phyloP scores from a whole-genome alignment of 805 yeast genomes.

The Lachancea meyersii region DNA sequence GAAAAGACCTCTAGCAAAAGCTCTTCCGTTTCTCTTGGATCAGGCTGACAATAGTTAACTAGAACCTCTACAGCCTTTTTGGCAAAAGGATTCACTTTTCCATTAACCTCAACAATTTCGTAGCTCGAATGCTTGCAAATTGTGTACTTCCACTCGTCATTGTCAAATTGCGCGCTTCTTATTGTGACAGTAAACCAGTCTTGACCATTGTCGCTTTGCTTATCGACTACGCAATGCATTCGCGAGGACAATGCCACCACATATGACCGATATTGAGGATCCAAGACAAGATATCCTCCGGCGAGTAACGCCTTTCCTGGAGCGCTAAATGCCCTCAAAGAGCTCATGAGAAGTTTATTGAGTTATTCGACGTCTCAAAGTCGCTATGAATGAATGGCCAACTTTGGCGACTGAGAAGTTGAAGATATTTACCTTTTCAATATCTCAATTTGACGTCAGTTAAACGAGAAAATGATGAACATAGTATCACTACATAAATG shows the following conservation, averaged over 20 bases:
- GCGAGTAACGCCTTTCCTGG: slow-evolving; percentile 94
- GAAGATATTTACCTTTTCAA: too few species aligned
- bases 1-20: slow-evolving; percentile 61
- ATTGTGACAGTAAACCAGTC: slow-evolving; percentile 37
- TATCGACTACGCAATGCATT: slow-evolving; percentile 65
- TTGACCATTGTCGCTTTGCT: slow-evolving; percentile 6
- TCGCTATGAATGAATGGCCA: too few species aligned
- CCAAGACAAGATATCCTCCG: slow-evolving; percentile 90
- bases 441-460: not conserved
- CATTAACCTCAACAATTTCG: slow-evolving; percentile 29
- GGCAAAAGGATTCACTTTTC: slow-evolving; percentile 62
- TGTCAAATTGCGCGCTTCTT: slow-evolving; percentile 68
- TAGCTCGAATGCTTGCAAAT: slow-evolving; percentile 20
- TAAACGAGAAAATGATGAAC: not conserved
- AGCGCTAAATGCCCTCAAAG: slow-evolving; percentile 62
- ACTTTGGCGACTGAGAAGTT: too few species aligned
- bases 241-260: slow-evolving; percentile 85
- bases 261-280: slow-evolving; percentile 65
- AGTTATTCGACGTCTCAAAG: not conserved
- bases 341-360: slow-evolving; percentile 4
- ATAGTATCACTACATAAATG: not conserved
- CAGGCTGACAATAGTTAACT: slow-evolving; percentile 44
- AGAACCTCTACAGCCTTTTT: slow-evolving; percentile 55
- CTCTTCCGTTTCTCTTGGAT: slow-evolving; percentile 23
- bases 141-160: slow-evolving; percentile 63